These are phyloP conservation scores for Dicorynia guianensis DNA, from an alignment of 306 rosid species.

Conservation along the genomic window DNA sequence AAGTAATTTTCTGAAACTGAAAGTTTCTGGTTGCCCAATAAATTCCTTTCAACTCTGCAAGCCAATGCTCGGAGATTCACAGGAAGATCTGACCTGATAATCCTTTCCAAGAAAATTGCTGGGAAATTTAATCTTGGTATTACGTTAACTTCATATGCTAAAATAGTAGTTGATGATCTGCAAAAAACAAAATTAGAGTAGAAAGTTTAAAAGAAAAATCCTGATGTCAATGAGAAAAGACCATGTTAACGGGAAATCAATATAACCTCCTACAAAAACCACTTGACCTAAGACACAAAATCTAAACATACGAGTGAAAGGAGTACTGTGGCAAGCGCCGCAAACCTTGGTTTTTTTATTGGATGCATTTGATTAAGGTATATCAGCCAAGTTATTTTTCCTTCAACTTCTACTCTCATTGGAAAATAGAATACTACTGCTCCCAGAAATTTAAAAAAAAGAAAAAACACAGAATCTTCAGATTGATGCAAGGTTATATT, in stretches of 20 bases:
- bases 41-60: constrained; percentile 65
- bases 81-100: constrained; percentile 93
- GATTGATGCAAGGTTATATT: constrained; percentile 17
- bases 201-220: constrained; percentile 23
- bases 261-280: constrained; percentile 1
- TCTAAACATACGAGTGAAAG: constrained; percentile 8
- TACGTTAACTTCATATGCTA: constrained; percentile 89
- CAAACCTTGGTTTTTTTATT: constrained; percentile 21
- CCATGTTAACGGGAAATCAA: constrained; percentile 19
- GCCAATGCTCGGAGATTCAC: constrained; percentile 93
- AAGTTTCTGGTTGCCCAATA: constrained; percentile 45
- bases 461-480: constrained; percentile 23
- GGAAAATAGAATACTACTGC: neutral
- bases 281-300: neutral
- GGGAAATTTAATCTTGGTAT: constrained; percentile 95
- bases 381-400: neutral
- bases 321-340: constrained; percentile 11
- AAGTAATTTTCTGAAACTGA: constrained; percentile 35
- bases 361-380: neutral
- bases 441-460: constrained; percentile 6
- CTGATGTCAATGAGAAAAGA: constrained; percentile 11
- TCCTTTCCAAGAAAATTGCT: constrained; percentile 90
- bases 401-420: neutral
- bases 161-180: constrained; percentile 75
- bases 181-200: constrained; percentile 36